Conservation (phyloP, 2,329 filamentous ascomycete species). For the Arthrocladium fulminans region DNA sequence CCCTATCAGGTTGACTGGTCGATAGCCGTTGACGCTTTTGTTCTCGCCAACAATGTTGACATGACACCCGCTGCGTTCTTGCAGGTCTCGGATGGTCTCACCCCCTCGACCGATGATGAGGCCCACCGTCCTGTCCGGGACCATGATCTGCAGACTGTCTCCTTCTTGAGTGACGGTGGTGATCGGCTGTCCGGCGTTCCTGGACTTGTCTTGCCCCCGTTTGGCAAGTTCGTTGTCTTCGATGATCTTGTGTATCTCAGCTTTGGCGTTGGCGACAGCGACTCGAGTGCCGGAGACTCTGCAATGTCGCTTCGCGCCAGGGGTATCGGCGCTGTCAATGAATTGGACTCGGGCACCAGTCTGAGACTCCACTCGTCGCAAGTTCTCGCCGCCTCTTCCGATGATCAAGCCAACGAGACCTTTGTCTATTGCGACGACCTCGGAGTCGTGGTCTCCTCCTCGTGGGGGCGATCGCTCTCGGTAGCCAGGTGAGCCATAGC, state of each 20-base stretch:
- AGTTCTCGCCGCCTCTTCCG: conserved; percentile 79
- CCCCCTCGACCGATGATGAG: conserved; percentile 89
- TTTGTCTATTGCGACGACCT: conserved; percentile 79
- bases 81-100: conserved; percentile 84
- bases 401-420: conserved; percentile 84
- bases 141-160: conserved; percentile 86
- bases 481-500: conserved; percentile 30
- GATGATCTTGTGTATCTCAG: conserved; percentile 78
- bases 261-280: conserved; percentile 67
- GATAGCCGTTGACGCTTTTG: conserved; percentile 81
- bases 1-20: conserved; percentile 84
- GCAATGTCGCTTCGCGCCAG: conserved; percentile 68
- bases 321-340: conserved; percentile 62
- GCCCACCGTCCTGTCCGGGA: conserved; percentile 84
- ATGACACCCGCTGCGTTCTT: conserved; percentile 86
- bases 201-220: conserved; percentile 22
- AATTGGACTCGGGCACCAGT: conserved; percentile 82
- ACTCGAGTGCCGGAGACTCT: conserved; percentile 69
- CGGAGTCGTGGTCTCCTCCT: conserved; percentile 58
- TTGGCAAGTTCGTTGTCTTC: conserved; percentile 65
- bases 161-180: conserved; percentile 51
- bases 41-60: conserved; percentile 92
- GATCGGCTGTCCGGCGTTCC: conserved; percentile 19
- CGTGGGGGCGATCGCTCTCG: conserved; percentile 47
- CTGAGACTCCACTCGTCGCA: conserved; percentile 74